A percentile compares a stretch with the other conserved stretches of the same genome.
These are phyloP conservation scores for Ascocoryne sarcoides DNA, from an alignment of 2,329 filamentous ascomycete species.

Conservation along the genomic window DNA sequence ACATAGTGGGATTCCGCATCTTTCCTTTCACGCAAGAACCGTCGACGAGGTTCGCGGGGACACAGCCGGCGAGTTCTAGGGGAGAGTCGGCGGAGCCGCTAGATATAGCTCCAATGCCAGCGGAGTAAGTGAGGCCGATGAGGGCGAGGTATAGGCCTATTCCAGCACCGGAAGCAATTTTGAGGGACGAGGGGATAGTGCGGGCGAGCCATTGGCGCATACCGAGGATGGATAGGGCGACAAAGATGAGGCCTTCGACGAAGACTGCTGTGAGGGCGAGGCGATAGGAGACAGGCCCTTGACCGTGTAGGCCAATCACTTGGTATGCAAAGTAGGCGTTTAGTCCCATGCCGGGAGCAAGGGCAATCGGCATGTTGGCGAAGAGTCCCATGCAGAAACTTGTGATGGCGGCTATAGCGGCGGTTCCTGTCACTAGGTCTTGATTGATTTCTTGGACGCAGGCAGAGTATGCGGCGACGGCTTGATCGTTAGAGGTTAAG, in stretches of 20 bases:
- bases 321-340: constrained; percentile 80
- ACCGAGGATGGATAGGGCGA: constrained; percentile 68
- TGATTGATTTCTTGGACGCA: constrained; percentile 46
- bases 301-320: constrained; percentile 69
- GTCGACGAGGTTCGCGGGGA: constrained; percentile 9
- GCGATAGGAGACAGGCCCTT: constrained; percentile 62
- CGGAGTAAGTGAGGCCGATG: constrained; percentile 69
- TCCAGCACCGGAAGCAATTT: constrained; percentile 76
- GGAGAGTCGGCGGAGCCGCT: constrained; percentile 56
- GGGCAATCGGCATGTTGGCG: constrained; percentile 63
- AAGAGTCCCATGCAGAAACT: constrained; percentile 80
- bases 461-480: constrained; percentile 58
- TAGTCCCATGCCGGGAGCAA: constrained; percentile 70
- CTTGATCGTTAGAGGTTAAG: constrained; percentile 35
- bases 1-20: constrained; percentile 78
- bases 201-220: constrained; percentile 83
- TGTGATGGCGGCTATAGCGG: constrained; percentile 69
- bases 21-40: constrained; percentile 53
- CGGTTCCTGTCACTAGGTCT: constrained; percentile 76
- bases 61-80: constrained; percentile 58
- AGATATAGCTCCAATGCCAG: constrained; percentile 72
- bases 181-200: constrained; percentile 75
- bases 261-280: constrained; percentile 81
- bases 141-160: constrained; percentile 69
- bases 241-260: constrained; percentile 79